Evolutionary conservation across 208 protist genomes (phyloP), one percentile per base, ranked within the genome.

Genomic region (Acanthamoeba lenticulata): DNA sequence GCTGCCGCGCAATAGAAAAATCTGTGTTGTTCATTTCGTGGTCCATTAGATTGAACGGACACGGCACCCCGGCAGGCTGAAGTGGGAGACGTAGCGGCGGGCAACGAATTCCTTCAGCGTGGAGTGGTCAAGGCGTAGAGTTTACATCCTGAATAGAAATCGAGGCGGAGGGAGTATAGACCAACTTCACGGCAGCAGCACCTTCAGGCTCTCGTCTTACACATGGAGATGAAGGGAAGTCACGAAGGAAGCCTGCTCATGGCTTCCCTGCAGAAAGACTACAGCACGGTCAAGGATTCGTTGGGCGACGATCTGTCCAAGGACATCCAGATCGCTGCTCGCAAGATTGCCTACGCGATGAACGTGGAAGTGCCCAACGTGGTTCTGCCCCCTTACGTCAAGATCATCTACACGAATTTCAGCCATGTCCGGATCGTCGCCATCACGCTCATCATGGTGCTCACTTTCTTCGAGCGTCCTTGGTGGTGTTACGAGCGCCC

Each of bases 61-160:
- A n/a, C n/a, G n/a, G n/a, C n/a, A n/a, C n/a, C n/a, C n/a, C n/a
- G n/a, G n/a, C n/a, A n/a, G n/a, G n/a, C n/a, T n/a, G n/a, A n/a
- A n/a, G n/a, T n/a, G n/a, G n/a, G n/a, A n/a, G n/a, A n/a, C n/a
- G n/a, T n/a, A n/a, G n/a, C n/a, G n/a, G n/a, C n/a, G n/a, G n/a
- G n/a, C n/a, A n/a, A n/a, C n/a, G n/a, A n/a, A 79, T 79, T 79
- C 11, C 13, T 49, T 32, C 24, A 38, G 24, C 72, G n/a, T 83
- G 72, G 72, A 83, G 72, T 83, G 72, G 72, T 38, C 7, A 52
- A 32, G 72, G 38, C 72, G 72, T 83, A 44, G 72, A 44, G 72
- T 83, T 34, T 83, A 83, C 72, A 83, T 83, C 42, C 72, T 83
- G 38, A 83, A 83, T n/a, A 83, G 72, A 83, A 83, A 83, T 83